Evolutionary conservation across 208 protist species (phyloP).

Genomic region (Balamuthia mandrillaris): DNA sequence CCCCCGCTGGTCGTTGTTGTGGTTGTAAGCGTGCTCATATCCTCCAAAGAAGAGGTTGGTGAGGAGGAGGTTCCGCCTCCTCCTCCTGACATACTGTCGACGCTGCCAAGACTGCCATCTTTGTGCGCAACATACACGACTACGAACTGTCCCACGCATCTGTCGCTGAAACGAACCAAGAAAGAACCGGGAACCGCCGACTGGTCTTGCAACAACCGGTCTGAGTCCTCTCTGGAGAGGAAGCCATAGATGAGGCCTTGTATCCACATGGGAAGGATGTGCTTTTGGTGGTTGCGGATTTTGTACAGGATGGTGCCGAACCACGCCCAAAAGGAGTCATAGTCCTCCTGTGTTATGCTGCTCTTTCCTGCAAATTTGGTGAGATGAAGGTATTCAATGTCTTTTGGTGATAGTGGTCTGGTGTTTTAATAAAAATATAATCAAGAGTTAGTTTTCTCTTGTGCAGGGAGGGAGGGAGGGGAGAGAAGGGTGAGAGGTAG

Average conservation of each 20-base stretch:
- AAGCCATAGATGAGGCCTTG: constrained; percentile 24
- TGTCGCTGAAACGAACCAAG: constrained; percentile 22
- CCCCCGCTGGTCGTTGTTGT: not conserved
- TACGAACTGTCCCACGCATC: constrained; percentile 14
- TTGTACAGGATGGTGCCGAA: constrained; percentile 32
- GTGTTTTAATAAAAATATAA: too few species aligned
- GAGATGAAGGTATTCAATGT: too few species aligned
- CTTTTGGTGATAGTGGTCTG: too few species aligned
- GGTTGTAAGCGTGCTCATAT: too few species aligned
- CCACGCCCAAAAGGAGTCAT: constrained; percentile 26
- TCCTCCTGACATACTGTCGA: too few species aligned
- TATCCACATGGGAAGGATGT: constrained; percentile 36
- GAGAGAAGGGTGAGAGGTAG: not conserved
- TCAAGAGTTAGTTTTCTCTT: not conserved
- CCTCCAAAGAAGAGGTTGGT: too few species aligned
- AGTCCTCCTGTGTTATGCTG: constrained; percentile 33
- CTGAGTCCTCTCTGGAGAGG: constrained; percentile 12
- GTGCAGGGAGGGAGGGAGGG: not conserved
- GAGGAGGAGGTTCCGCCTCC: too few species aligned
- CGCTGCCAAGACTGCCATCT: too few species aligned
- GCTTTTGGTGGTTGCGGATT: constrained; percentile 29
- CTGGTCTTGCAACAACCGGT: constrained; percentile 1
- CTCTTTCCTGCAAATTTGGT: too few species aligned
- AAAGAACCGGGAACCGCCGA: constrained; percentile 10
- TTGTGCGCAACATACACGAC: constrained; percentile 25